These are phyloP conservation scores for Claviceps arundinis DNA, from an alignment of 2,329 filamentous ascomycete genomes.

Conservation along the genomic window DNA sequence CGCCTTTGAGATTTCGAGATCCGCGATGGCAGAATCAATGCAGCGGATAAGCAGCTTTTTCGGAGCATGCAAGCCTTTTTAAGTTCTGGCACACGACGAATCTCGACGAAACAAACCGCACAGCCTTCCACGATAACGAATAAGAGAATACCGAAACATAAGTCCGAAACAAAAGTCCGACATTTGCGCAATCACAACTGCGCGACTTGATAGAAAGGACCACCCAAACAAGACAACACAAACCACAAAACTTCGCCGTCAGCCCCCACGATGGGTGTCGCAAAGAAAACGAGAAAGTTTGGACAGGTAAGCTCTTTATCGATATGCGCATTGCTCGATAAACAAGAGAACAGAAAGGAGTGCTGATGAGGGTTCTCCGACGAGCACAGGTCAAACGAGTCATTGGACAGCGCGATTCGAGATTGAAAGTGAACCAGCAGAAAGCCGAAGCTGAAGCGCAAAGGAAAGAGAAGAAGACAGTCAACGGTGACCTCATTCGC, in stretches of 20 bases:
- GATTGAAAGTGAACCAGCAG: conserved; percentile 68
- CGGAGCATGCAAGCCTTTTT: neutral
- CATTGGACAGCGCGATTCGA: conserved; percentile 67
- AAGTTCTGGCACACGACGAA: neutral
- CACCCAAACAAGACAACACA: neutral
- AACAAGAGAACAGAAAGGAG: neutral
- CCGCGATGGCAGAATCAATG: conserved; percentile 4
- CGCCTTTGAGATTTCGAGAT: conserved; percentile 12
- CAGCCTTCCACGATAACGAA: neutral
- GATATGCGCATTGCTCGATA: conserved; percentile 12
- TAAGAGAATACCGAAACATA: neutral
- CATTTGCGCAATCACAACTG: no score
- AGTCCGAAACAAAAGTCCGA: no score
- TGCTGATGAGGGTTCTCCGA: neutral
- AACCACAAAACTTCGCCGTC: neutral
- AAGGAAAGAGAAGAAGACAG: conserved; percentile 45
- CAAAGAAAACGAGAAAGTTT: conserved; percentile 88
- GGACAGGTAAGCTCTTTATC: conserved; percentile 39
- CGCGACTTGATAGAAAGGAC: neutral
- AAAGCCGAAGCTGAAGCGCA: conserved; percentile 47
- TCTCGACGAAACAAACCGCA: neutral
- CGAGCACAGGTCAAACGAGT: conserved; percentile 57
- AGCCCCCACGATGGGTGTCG: conserved; percentile 56
- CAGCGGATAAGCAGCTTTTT: conserved; percentile 7
- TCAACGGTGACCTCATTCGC: conserved; percentile 50